These are phyloP conservation scores for Kwoniella shandongensis DNA, from an alignment of 768 basidiomycete species.

Conservation along the genomic window DNA sequence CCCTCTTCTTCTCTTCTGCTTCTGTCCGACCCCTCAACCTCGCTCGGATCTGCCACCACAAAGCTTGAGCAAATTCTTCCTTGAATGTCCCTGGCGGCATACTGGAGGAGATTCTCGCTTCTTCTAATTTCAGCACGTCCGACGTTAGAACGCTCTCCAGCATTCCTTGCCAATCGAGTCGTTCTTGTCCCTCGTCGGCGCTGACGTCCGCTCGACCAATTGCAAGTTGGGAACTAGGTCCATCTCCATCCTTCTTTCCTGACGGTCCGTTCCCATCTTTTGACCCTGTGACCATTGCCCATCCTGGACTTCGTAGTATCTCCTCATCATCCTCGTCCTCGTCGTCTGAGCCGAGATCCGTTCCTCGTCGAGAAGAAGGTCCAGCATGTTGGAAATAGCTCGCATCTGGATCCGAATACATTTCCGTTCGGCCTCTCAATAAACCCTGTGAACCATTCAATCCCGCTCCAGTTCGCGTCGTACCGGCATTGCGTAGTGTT, in stretches of 20 bases:
- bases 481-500: neutral
- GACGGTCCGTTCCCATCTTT: neutral
- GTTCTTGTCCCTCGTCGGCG: slow-evolving; percentile 55
- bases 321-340: slow-evolving; percentile 14
- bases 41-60: slow-evolving; percentile 88
- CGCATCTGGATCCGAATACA: slow-evolving; percentile 18
- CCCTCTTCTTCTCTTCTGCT: slow-evolving; percentile 73
- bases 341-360: slow-evolving; percentile 13
- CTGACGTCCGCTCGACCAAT: slow-evolving; percentile 10
- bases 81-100: slow-evolving; percentile 60
- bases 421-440: slow-evolving; percentile 1
- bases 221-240: slow-evolving; percentile 4
- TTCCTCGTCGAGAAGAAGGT: neutral
- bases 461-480: neutral
- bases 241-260: neutral
- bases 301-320: slow-evolving; percentile 10
- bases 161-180: slow-evolving; percentile 94
- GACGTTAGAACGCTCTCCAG: slow-evolving; percentile 88
- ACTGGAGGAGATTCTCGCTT: slow-evolving; percentile 85
- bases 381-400: slow-evolving; percentile 21
- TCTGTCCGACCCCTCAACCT: slow-evolving; percentile 75
- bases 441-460: neutral
- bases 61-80: slow-evolving; percentile 55
- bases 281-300: slow-evolving; percentile 3
- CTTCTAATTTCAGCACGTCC: slow-evolving; percentile 92